phyloP scores from a whole-genome alignment of 805 yeast species.

The Clavispora carvajalis region DNA sequence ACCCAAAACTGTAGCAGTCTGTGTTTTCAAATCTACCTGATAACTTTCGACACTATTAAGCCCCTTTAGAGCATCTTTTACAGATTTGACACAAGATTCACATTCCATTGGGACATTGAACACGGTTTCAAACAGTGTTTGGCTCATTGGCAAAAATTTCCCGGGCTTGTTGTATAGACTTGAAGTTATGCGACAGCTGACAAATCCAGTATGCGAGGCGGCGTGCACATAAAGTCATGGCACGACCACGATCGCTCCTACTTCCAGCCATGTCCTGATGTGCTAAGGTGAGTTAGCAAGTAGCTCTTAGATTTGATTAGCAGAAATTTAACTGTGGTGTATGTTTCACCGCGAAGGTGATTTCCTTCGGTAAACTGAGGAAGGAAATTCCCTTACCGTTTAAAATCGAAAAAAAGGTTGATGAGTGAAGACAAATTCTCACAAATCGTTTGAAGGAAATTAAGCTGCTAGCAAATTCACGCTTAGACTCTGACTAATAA shows the following conservation, averaged over 20 bases:
- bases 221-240: not conserved
- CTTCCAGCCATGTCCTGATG: too few species aligned
- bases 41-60: slow-evolving; percentile 47
- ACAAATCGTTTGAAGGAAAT: too few species aligned
- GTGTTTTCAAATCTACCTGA: slow-evolving; percentile 52
- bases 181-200: not conserved
- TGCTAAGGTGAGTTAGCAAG: too few species aligned
- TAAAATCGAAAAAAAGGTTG: too few species aligned
- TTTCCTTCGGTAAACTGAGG: too few species aligned
- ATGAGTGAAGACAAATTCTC: too few species aligned
- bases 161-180: not conserved
- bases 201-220: not conserved
- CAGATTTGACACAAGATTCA: slow-evolving; percentile 59
- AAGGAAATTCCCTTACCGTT: too few species aligned
- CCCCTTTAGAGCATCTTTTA: slow-evolving; percentile 46
- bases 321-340: too few species aligned
- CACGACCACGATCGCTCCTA: not conserved
- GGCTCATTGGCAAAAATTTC: not conserved
- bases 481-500: too few species aligned
- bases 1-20: slow-evolving; percentile 67
- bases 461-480: too few species aligned
- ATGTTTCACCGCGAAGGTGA: too few species aligned
- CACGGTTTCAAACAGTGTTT: slow-evolving; percentile 48
- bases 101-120: slow-evolving; percentile 88
- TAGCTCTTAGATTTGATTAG: too few species aligned